phyloP scores from a whole-genome alignment of 805 yeast genomes.

The Yamadazyma takamatsuzukensis region DNA sequence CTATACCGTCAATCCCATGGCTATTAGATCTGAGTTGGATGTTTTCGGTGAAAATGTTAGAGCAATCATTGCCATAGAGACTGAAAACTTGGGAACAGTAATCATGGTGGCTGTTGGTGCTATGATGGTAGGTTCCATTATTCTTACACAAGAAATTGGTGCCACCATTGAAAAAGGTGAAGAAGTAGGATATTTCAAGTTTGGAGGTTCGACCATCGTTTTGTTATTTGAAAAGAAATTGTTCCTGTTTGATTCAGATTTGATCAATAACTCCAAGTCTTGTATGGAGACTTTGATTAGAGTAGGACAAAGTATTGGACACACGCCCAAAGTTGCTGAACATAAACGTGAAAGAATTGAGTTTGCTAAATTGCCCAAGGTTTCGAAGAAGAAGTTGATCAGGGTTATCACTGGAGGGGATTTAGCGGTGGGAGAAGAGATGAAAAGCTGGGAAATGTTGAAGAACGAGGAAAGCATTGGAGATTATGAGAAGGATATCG shows the following conservation, averaged over 20 bases:
- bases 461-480: too few species aligned
- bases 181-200: conserved; percentile 91
- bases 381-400: conserved; percentile 46
- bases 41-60: conserved; percentile 92
- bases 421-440: conserved; percentile 23
- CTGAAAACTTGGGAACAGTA: conserved; percentile 74
- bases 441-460: conserved; percentile 39
- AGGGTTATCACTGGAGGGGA: conserved; percentile 59
- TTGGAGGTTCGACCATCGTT: conserved; percentile 90
- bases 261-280: conserved; percentile 60
- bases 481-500: too few species aligned
- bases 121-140: conserved; percentile 96
- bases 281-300: conserved; percentile 78
- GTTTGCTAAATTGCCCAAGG: conserved; percentile 45
- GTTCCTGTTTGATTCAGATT: conserved; percentile 69
- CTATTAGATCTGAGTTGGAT: conserved; percentile 80
- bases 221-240: conserved; percentile 52
- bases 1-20: conserved; percentile 97
- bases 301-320: conserved; percentile 93
- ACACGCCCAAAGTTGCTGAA: conserved; percentile 49
- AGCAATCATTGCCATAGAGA: conserved; percentile 69
- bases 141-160: conserved; percentile 63
- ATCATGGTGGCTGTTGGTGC: conserved; percentile 88
- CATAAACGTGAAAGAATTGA: conserved; percentile 44
- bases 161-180: conserved; percentile 62